A percentile compares a stretch with the other conserved stretches of the same genome.
phyloP scores from a whole-genome alignment of 2,329 filamentous ascomycete species.

The Apiospora arundinis region DNA sequence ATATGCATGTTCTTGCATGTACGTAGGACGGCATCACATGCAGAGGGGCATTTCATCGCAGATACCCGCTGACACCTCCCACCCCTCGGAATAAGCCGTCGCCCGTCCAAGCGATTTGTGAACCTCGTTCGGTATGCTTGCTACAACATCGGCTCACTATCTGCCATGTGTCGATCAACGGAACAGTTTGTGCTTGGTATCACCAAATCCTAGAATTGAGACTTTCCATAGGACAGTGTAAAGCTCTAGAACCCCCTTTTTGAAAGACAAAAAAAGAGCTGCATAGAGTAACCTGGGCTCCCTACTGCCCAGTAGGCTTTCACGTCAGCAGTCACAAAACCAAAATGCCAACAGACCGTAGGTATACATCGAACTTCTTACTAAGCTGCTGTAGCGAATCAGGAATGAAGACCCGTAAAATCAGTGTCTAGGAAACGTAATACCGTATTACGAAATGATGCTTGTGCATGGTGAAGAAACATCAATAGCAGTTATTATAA shows the following conservation, averaged over 20 bases:
- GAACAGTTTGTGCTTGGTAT: neutral
- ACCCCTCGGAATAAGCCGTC: neutral
- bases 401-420: neutral
- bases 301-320: neutral
- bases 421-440: neutral
- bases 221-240: neutral
- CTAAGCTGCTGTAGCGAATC: neutral
- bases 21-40: neutral
- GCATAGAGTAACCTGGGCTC: neutral
- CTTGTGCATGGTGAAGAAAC: neutral
- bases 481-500: neutral
- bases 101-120: neutral
- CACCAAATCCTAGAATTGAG: neutral
- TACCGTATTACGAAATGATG: neutral
- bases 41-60: neutral
- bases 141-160: neutral
- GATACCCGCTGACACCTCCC: conserved; percentile 1
- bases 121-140: neutral
- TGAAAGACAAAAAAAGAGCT: too few relatives aligned
- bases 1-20: neutral
- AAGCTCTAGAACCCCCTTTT: neutral
- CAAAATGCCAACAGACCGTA: neutral
- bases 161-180: neutral
- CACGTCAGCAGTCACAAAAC: neutral
- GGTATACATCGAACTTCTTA: neutral